These are phyloP conservation scores for Dryadomyces quercivorus DNA, from an alignment of 2,329 filamentous ascomycete species.

Conservation along the genomic window DNA sequence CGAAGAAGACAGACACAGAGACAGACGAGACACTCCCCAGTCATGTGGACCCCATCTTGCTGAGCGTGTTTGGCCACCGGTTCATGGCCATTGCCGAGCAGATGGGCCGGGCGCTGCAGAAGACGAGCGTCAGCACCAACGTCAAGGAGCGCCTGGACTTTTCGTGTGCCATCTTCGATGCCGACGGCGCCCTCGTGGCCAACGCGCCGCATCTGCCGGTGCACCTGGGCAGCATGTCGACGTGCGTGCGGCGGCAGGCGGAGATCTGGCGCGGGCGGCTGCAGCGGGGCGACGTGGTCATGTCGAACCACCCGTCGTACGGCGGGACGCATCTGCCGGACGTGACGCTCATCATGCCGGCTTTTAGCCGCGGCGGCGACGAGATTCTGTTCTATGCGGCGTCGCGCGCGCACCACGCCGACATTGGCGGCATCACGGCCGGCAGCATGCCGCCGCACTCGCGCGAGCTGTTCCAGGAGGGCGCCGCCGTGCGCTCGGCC, in stretches of 20 bases:
- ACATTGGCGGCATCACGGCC: constrained; percentile 73
- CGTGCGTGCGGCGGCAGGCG: constrained; percentile 66
- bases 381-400: constrained; percentile 75
- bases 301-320: constrained; percentile 75
- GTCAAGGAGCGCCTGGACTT: constrained; percentile 77
- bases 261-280: constrained; percentile 70
- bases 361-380: constrained; percentile 52
- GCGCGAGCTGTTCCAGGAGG: constrained; percentile 51
- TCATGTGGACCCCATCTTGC: constrained; percentile 61
- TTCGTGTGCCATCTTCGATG: constrained; percentile 70
- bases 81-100: constrained; percentile 82
- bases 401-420: constrained; percentile 68
- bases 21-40: constrained; percentile 3
- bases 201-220: constrained; percentile 74
- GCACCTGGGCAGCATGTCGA: constrained; percentile 76
- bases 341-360: constrained; percentile 70
- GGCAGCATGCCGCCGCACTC: constrained; percentile 75
- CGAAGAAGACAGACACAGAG: constrained; percentile 10
- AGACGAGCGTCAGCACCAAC: constrained; percentile 69
- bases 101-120: constrained; percentile 68
- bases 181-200: constrained; percentile 62
- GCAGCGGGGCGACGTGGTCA: constrained; percentile 68
- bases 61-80: constrained; percentile 68
- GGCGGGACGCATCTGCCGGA: constrained; percentile 77
- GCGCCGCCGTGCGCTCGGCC: constrained; percentile 50